Evolutionary conservation across 441 rosid genomes (phyloP), one percentile per base, ranked within the genome.

Genomic region (Cnidoscolus chayamansa): DNA sequence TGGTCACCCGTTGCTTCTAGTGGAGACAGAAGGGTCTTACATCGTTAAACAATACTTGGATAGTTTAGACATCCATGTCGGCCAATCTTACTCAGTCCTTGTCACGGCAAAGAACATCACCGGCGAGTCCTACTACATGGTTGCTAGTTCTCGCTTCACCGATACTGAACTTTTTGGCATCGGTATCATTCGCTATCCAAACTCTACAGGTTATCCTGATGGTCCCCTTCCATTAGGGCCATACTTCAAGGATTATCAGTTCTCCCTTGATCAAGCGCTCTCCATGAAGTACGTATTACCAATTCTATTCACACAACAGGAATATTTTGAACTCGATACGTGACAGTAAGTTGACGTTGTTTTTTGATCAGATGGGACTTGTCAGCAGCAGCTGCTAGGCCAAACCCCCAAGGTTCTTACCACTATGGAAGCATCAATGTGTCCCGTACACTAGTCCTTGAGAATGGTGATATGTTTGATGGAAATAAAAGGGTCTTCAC

Each of bases 21-120:
- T 80, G n/a, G 89, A 84, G 81, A 74, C 84, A 2, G 89, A 86
- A 75, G 87, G 86, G 3, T 82, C 87, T 15, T 77, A 86, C 76
- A 73, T 83, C 0, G 43, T 64, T 7, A 68, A 80, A 59, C 67
- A 76, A 55, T 12, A 45, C n/a, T 63, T 78, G 13, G 73, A 55
- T 30, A 77, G 79, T 45, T 70, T 83, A 32, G 89, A 86, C 30
- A 50, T 86, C 55, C 89, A 83, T 49, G 76, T 86, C 17, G 87
- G 89, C 0, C 87, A 84, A 69, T 86, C 89, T 19, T 83, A 76
- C 74, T 80, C 85, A 1, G 84, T 85, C 31, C 19, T 85, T 0
- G 82, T 85, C 49, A 62, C 72, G 1, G 81, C 82, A 0, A 80
- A 83, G 72, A 72, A 72, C 37, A 70, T 47, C 11, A 19, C 62